Evolutionary conservation across 148 eudicot genomes (phyloP), one percentile per base, ranked within the genome.

Genomic region (Diospyros lotus): DNA sequence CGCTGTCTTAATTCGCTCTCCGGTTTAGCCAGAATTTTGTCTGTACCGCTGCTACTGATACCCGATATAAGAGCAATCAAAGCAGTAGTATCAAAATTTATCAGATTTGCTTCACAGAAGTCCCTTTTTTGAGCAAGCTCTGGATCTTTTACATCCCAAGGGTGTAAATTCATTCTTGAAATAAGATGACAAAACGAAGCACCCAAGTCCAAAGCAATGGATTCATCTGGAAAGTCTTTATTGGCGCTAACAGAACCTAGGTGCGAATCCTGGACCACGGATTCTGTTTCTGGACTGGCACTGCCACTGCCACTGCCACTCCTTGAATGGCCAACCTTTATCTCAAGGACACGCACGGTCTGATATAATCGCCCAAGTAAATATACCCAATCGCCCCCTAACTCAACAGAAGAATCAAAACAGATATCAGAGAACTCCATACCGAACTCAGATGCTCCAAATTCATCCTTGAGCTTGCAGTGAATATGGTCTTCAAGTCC

Each of bases 21-120:
- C 2, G 94, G 76, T 75, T 79, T 81, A 73, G 86, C 89, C 81
- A 93, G 82, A 80, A 95, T 84, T 80, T 87, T 78, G 13, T 80
- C 83, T 45, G 91, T 80, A 78, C 83, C 74, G 15, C 94, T 94
- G 74, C 93, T 95, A 78, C 99, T 93, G 71, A 95, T 95, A 64
- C 94, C 98, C 0, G 99, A 93, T 56, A 87, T 85, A 77, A 91
- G 80, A 55, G 97, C 97, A 79, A 95, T 81, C 83, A 95, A 82
- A 75, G 93, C 89, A 68, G 99, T 95, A 38, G 99, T 91, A 75
- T 95, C 99, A 86, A 95, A 90, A 83, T 95, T 95, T 38, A 95
- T 73, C 62, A 93, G 67, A 58, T 78, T 86, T 45, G 72, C 78
- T 48, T 75, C 77, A 64, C 77, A 48, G 13, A 50, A 67, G 61